Conservation (phyloP, 1,139 yeast genomes). For the Sugiyamaella xylanicola region DNA sequence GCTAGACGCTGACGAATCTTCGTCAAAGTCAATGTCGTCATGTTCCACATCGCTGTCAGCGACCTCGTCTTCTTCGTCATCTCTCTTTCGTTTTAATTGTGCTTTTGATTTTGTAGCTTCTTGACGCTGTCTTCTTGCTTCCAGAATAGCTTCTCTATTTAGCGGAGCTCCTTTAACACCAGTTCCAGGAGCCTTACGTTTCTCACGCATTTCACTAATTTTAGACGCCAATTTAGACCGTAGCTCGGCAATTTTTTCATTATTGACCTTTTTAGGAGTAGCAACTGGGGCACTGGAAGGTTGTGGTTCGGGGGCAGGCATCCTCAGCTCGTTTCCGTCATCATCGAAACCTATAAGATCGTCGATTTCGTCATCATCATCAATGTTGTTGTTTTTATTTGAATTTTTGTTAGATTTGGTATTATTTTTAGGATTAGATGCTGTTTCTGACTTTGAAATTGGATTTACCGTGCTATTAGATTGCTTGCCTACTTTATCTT, state of each 20-base stretch:
- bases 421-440: neutral
- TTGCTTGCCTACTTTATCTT: conserved; percentile 14
- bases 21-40: conserved; percentile 22
- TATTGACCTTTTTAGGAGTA: conserved; percentile 17
- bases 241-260: conserved; percentile 56
- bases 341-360: conserved; percentile 69
- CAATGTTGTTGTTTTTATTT: conserved; percentile 22
- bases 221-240: conserved; percentile 72
- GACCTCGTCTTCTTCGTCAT: conserved; percentile 27
- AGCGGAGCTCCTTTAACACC: conserved; percentile 78
- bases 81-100: conserved; percentile 41
- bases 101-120: conserved; percentile 51
- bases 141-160: conserved; percentile 49
- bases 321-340: conserved; percentile 62
- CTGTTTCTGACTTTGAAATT: neutral
- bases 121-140: conserved; percentile 41
- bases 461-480: conserved; percentile 19
- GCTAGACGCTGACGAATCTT: conserved; percentile 25
- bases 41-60: conserved; percentile 37
- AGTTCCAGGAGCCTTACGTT: conserved; percentile 90
- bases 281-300: conserved; percentile 3
- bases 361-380: conserved; percentile 40
- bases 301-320: conserved; percentile 19
- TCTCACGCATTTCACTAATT: conserved; percentile 69
- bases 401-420: neutral